Conservation (phyloP, 2,329 filamentous ascomycete species). For the Hypoxylon sp. region DNA sequence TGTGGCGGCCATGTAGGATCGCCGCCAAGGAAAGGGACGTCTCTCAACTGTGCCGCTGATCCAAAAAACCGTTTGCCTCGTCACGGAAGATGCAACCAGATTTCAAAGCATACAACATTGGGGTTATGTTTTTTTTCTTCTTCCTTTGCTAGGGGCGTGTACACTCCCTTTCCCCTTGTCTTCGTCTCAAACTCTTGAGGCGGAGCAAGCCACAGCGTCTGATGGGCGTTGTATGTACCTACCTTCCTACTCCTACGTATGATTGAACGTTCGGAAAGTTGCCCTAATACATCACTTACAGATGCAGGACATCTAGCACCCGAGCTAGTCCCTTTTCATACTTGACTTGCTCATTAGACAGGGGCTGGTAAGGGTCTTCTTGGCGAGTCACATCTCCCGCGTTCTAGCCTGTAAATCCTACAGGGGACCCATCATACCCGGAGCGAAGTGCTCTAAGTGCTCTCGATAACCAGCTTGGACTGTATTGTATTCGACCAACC, state of each 20-base stretch:
- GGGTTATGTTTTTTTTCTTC: background rate
- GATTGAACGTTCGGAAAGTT: conserved; percentile 26
- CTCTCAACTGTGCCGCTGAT: conserved; percentile 35
- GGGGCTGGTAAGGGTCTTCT: conserved; percentile 25
- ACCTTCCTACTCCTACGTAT: conserved; percentile 33
- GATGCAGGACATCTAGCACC: conserved; percentile 29
- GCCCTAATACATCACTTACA: conserved; percentile 36
- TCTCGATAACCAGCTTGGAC: conserved; percentile 30
- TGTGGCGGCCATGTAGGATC: conserved; percentile 38
- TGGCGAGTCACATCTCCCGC: conserved; percentile 33
- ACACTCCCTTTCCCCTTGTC: conserved; percentile 18
- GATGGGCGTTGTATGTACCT: conserved; percentile 24
- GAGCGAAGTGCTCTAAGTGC: conserved; percentile 23
- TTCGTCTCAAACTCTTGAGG: conserved; percentile 23
- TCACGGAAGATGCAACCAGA: conserved; percentile 28
- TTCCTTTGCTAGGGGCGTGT: conserved; percentile 21
- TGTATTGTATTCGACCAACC: conserved; percentile 26
- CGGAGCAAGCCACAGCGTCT: conserved; percentile 39
- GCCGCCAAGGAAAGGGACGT: conserved; percentile 36
- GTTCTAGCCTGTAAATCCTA: conserved; percentile 33
- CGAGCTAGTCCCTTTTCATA: conserved; percentile 26
- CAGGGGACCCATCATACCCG: conserved; percentile 31
- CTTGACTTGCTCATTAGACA: conserved; percentile 8
- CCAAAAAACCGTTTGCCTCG: conserved; percentile 31
- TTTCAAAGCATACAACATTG: conserved; percentile 26